Evolutionary conservation across 208 protist genomes (phyloP), one percentile per base, ranked within the genome.

Genomic region (Naegleria lovaniensis): DNA sequence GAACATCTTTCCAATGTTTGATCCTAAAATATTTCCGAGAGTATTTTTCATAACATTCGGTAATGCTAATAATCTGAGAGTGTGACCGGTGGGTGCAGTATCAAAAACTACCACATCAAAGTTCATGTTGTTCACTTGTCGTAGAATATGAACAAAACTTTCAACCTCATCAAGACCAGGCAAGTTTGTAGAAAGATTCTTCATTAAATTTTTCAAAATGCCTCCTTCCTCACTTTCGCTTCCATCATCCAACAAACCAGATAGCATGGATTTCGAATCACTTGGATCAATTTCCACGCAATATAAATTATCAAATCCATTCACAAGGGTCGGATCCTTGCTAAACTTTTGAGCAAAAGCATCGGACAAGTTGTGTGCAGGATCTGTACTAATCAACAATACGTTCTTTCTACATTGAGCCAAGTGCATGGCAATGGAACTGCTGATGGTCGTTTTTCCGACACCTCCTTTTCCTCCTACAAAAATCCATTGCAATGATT

Each of bases 1-100:
- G 25, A 96, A 91, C 7, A 97, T 90, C 3, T 92, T 91, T 22
- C 93, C 92, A 51, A 96, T 94, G 40, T 90, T 91, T 91, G 94
- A 90, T 25, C 92, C 33, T 7, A 96, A 84, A 15, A 96, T 67
- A 83, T 96, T 96, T 25, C 89, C 89, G 0, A 97, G 40, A 84
- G 89, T 90, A 89, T 95, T 96, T 58, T 96, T 94, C 33, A 97
- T 85, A 16, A 94, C 40, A 79, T 9, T 43, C 52, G 90, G 83
- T 25, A 99, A 95, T 5, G 94, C 93, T 16, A 99, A 93, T 48
- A 99, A 93, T 16, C 98, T 95, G 38, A 99, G 94, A 11, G 98
- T 99, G 92, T 99, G 98, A 38, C 99, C 98, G 1, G 98, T 99
- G 55, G 99, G 99, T 7, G 99, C 98, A 38, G 99, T 99, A 94